A percentile compares a stretch with the other conserved stretches of the same genome.
These are phyloP conservation scores for Aspergillus sclerotioniger DNA, from an alignment of 495 filamentous ascomycete genomes.

Conservation along the genomic window DNA sequence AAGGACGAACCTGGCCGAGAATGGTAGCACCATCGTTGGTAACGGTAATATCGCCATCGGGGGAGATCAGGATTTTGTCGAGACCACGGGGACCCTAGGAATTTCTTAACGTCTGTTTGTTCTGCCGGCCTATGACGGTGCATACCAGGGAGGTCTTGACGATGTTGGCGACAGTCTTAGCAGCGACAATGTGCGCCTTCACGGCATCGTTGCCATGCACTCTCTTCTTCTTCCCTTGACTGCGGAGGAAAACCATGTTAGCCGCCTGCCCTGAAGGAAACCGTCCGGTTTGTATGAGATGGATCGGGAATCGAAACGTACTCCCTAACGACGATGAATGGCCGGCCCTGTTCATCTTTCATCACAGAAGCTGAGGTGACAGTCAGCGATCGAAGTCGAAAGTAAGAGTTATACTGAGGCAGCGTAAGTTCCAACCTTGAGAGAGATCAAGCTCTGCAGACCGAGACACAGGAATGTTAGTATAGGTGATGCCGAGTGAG, in stretches of 20 bases:
- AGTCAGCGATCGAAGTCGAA: conserved; percentile 24
- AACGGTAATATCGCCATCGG: conserved; percentile 98
- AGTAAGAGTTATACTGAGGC: neutral
- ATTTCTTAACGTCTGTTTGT: conserved; percentile 20
- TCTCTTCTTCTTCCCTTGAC: conserved; percentile 97
- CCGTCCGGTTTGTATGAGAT: neutral
- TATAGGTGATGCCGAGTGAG: conserved; percentile 29
- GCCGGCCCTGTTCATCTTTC: conserved; percentile 93
- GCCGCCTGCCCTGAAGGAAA: conserved; percentile 17
- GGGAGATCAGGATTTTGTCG: conserved; percentile 98
- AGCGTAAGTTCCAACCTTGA: conserved; percentile 50
- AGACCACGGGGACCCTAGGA: conserved; percentile 83
- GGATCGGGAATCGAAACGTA: conserved; percentile 50
- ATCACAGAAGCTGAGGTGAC: conserved; percentile 61
- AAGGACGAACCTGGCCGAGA: conserved; percentile 65
- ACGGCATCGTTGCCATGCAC: conserved; percentile 94
- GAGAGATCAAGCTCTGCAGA: conserved; percentile 69
- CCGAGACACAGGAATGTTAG: conserved; percentile 25
- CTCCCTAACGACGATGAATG: conserved; percentile 99
- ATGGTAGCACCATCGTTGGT: conserved; percentile 99
- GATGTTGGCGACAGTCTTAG: conserved; percentile 92
- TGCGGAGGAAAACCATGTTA: conserved; percentile 35
- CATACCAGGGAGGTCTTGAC: conserved; percentile 88
- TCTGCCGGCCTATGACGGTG: neutral
- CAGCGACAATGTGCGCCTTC: conserved; percentile 96